These are phyloP conservation scores for Mortierella sp. DNA, from an alignment of 371 early-diverging fungal genomes.

Conservation along the genomic window DNA sequence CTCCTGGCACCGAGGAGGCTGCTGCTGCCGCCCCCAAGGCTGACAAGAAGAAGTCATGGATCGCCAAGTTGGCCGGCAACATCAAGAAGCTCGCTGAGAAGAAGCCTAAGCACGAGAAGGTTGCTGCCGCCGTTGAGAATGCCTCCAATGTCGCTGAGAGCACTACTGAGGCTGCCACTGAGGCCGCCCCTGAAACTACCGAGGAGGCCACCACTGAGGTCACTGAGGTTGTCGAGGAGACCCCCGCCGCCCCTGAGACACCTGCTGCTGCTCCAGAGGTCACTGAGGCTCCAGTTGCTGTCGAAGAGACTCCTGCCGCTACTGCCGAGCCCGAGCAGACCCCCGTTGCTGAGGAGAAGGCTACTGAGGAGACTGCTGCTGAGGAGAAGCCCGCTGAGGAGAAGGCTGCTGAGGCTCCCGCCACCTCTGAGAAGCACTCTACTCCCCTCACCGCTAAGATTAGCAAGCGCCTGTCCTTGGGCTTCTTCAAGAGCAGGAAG, in stretches of 20 bases:
- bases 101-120: constrained; percentile 49
- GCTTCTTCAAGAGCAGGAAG: constrained; percentile 48
- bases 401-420: constrained; percentile 14
- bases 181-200: constrained; percentile 11
- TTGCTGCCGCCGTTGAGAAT: constrained; percentile 6
- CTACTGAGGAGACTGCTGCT: constrained; percentile 10
- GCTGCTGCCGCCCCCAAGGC: constrained; percentile 21
- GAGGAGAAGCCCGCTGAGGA: constrained; percentile 41
- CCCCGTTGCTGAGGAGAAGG: too few relatives aligned
- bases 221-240: constrained; percentile 8
- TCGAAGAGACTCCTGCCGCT: constrained; percentile 23
- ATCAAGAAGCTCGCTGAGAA: constrained; percentile 44
- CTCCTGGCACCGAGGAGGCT: constrained; percentile 28
- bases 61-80: constrained; percentile 40
- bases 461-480: constrained; percentile 46
- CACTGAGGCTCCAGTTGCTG: constrained; percentile 15
- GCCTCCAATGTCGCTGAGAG: constrained; percentile 5
- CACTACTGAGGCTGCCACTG: constrained; percentile 9
- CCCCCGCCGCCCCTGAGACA: not conserved
- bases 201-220: constrained; percentile 17
- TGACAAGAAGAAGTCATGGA: constrained; percentile 51
- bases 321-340: too few relatives aligned
- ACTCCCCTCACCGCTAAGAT: constrained; percentile 29
- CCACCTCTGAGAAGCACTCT: constrained; percentile 31
- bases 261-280: constrained; percentile 7